Evolutionary conservation across 2,329 filamentous ascomycete species (phyloP).

Genomic region (Hypoxylon sp.): DNA sequence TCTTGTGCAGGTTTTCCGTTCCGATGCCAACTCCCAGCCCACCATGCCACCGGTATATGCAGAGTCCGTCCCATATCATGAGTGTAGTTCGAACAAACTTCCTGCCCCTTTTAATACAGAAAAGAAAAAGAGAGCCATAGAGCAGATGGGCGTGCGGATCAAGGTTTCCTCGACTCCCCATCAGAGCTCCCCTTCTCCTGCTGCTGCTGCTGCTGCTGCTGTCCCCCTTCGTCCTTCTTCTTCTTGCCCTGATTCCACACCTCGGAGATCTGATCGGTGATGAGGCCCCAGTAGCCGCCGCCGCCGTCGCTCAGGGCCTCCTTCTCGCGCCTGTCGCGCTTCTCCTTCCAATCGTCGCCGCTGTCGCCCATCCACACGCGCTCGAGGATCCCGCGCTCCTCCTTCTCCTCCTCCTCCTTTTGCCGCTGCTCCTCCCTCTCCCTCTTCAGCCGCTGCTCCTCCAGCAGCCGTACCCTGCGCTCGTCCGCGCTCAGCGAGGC

Average conservation of each 20-base stretch:
- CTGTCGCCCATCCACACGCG: slow-evolving; percentile 67
- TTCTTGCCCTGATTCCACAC: slow-evolving; percentile 50
- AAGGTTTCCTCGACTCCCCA: slow-evolving; percentile 15
- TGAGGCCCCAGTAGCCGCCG: slow-evolving; percentile 63
- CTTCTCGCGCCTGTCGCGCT: slow-evolving; percentile 59
- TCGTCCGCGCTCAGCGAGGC: not conserved
- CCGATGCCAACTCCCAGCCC: slow-evolving; percentile 19
- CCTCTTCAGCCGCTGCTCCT: slow-evolving; percentile 39
- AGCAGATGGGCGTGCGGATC: not conserved
- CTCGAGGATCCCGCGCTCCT: slow-evolving; percentile 47
- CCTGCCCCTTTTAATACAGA: not conserved
- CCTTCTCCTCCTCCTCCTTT: slow-evolving; percentile 25
- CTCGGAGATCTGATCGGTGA: slow-evolving; percentile 64
- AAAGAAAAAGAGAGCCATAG: no score
- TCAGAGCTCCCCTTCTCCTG: slow-evolving; percentile 21
- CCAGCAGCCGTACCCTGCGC: slow-evolving; percentile 25
- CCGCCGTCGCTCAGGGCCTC: slow-evolving; percentile 62
- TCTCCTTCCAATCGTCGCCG: slow-evolving; percentile 61
- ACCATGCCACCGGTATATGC: slow-evolving; percentile 20
- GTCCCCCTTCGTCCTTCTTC: slow-evolving; percentile 42
- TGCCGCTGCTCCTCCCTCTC: slow-evolving; percentile 35
- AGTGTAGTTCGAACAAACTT: slow-evolving; percentile 8
- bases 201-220: slow-evolving; percentile 33
- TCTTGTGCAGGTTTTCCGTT: not conserved
- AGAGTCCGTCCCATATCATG: slow-evolving; percentile 12